These are phyloP conservation scores for Margaritispora aquatica DNA, from an alignment of 495 filamentous ascomycete genomes.

Conservation along the genomic window DNA sequence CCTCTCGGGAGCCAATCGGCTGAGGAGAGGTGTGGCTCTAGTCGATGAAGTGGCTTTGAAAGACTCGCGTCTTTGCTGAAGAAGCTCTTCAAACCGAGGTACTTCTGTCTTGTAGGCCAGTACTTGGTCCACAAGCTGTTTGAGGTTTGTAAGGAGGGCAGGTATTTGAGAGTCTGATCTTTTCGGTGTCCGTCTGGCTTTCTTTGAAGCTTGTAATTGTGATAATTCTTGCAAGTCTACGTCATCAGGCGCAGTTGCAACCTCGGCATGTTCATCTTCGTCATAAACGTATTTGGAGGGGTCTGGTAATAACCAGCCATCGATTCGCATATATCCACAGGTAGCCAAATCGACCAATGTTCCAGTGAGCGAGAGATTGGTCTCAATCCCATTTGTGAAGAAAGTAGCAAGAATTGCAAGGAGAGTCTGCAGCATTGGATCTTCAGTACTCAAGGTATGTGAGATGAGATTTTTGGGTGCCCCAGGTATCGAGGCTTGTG, in stretches of 20 bases:
- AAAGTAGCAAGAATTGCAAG: conserved; percentile 68
- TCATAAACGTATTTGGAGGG: conserved; percentile 53
- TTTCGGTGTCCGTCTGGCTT: conserved; percentile 42
- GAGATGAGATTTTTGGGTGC: conserved; percentile 48
- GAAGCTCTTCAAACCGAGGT: conserved; percentile 68
- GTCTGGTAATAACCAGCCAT: conserved; percentile 83
- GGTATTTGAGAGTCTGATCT: conserved; percentile 40
- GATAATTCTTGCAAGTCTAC: conserved; percentile 36
- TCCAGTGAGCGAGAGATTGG: conserved; percentile 81
- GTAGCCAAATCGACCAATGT: conserved; percentile 74
- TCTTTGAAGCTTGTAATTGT: conserved; percentile 37
- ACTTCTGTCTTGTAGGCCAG: conserved; percentile 59
- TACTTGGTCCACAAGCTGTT: conserved; percentile 58
- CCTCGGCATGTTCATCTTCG: conserved; percentile 28
- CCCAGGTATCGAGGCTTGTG: conserved; percentile 44
- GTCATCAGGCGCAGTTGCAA: conserved; percentile 9
- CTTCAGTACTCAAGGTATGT: conserved; percentile 60
- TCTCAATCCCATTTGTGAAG: conserved; percentile 83
- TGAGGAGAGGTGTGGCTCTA: conserved; percentile 20
- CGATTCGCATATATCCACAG: conserved; percentile 74
- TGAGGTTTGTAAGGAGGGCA: conserved; percentile 42
- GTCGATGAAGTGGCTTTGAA: conserved; percentile 46
- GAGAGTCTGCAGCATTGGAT: conserved; percentile 68
- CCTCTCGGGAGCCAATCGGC: conserved; percentile 13
- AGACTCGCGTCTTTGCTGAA: conserved; percentile 63